Conservation (phyloP, 192 early-diverging fungal species). For the Coemansia reversa region DNA sequence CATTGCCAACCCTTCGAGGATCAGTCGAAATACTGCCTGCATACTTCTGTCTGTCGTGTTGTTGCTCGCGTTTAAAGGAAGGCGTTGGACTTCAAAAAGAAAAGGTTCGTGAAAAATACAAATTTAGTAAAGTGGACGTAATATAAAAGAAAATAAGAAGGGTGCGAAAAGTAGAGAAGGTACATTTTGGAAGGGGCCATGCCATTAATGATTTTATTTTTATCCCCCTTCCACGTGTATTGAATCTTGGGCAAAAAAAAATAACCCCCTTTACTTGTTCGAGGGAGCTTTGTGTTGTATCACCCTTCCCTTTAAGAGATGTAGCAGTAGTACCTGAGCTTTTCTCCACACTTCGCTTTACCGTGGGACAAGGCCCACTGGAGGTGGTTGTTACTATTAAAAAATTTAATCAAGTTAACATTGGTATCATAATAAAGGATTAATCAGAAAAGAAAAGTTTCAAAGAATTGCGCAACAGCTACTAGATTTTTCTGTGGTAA, state of each 20-base stretch:
- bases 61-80: no score
- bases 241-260: no score
- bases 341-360: no score
- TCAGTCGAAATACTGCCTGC: conserved; percentile 51
- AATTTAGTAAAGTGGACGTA: conserved; percentile 2
- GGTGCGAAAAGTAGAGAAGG: not conserved
- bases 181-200: no score
- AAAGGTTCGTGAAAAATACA: not conserved
- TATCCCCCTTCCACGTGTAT: no score
- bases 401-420: conserved; percentile 9
- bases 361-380: no score
- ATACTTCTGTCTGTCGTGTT: conserved; percentile 2
- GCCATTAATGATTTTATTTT: no score
- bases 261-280: no score
- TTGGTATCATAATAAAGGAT: not conserved
- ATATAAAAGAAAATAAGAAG: not conserved
- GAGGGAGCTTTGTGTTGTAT: no score
- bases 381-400: not conserved
- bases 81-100: not conserved
- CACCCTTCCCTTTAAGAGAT: no score
- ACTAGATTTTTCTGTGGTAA: not conserved
- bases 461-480: conserved; percentile 38
- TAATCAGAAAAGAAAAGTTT: not conserved
- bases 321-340: no score
- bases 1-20: conserved; percentile 66